Base-by-base conservation (phyloP, 1,284 basidiomycete genomes). In the Cutaneotrichosporon sp. region DNA sequence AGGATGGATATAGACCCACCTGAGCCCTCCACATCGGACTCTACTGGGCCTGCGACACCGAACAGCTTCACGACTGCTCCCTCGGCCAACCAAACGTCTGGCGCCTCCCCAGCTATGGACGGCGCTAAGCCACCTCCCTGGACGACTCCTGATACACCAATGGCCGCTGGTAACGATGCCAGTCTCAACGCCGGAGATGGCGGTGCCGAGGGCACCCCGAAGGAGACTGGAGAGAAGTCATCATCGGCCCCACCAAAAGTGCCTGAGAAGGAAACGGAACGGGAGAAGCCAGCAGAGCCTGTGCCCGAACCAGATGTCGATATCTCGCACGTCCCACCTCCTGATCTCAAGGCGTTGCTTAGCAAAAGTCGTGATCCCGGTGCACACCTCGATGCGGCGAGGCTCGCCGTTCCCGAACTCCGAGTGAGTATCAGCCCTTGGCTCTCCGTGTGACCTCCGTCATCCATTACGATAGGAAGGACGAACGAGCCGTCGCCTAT, bases 1-100 rank as follows among this genome's bases (percentile, higher is more conserved):
- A 29, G 42, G 9, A 46, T 46, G 45, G 45, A 46, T 24, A 46
- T 46, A 5, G 45, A 46, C 33, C 33, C 45, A 19, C 45, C 45
- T 20, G 45, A 34, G 24, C 32, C 20, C 3, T 26, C 45, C 22
- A 46, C 45, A 10, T 24, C 22, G 7, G 31, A 33, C 20, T 33
- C 44, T 8, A 22, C 44, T 9, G 31, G 22, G 5, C 45, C 45
- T 10, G 24, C 14, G 32, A 35, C 45, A 4, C 45, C 45, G 22
- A 46, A 35, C 45, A 35, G 45, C 22, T 35, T 26, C 24, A 17
- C 45, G 8, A 26, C 45, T 19, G 32, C 32, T 2, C 45, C 32
- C 17, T 4, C 45, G 4, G 24, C 22, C 24, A 34, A 4, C 19
- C 3, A 31, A 8, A n/a, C 32, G 14, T 20, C 20, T 2, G 26